Conservation (phyloP, 805 yeast genomes). For the Lachancea waltii region DNA sequence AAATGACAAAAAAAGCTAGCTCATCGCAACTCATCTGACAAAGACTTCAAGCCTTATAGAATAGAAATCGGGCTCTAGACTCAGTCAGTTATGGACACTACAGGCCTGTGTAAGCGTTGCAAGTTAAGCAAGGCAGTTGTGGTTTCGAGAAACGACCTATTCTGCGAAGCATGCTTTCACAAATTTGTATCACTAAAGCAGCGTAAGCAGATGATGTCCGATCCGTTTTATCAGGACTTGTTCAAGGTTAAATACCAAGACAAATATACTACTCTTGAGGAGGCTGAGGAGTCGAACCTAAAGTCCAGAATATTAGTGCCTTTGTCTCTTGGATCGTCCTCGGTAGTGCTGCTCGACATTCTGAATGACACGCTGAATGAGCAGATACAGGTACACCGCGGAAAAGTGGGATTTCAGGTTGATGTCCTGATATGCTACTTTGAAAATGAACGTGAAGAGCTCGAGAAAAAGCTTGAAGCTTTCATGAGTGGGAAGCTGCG, state of each 20-base stretch:
- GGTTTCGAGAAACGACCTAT: conserved; percentile 28
- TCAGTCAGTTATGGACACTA: not conserved
- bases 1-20: conserved; percentile 5
- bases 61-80: not conserved
- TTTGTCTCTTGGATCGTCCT: conserved; percentile 59
- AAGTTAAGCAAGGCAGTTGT: conserved; percentile 15
- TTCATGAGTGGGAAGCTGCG: conserved; percentile 9
- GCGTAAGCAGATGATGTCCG: conserved; percentile 62
- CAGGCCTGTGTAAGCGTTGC: conserved; percentile 22
- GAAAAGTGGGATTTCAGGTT: conserved; percentile 61
- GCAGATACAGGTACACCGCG: conserved; percentile 55
- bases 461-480: conserved; percentile 11
- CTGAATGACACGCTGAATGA: conserved; percentile 53
- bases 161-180: conserved; percentile 49
- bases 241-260: conserved; percentile 37
- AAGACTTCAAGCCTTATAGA: not conserved
- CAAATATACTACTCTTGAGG: conserved; percentile 17
- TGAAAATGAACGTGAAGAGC: conserved; percentile 32
- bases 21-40: conserved; percentile 10
- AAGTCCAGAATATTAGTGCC: conserved; percentile 48
- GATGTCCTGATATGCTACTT: conserved; percentile 40
- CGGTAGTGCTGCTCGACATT: conserved; percentile 64
- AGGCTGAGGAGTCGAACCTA: conserved; percentile 30
- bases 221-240: conserved; percentile 66
- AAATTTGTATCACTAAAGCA: conserved; percentile 74